phyloP scores from a whole-genome alignment of 2,329 filamentous ascomycete genomes.

The Microcyclospora pomicola region DNA sequence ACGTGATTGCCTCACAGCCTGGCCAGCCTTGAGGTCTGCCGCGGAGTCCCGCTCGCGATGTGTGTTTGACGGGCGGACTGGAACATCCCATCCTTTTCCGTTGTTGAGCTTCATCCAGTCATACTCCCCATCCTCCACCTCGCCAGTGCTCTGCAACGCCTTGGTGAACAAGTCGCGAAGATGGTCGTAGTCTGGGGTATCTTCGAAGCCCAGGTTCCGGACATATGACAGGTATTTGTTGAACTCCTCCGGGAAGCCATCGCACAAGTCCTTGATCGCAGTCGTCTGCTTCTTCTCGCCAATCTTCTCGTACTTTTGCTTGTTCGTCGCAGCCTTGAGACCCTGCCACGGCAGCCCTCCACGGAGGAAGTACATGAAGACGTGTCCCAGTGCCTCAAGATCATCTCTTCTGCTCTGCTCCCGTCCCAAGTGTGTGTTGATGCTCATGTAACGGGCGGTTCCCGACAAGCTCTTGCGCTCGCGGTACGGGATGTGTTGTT shows the following conservation, averaged over 20 bases:
- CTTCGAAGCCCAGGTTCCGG: conserved; percentile 93
- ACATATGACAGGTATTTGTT: conserved; percentile 96
- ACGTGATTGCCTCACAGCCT: conserved; percentile 41
- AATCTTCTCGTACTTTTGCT: conserved; percentile 99
- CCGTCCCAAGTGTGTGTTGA: conserved; percentile 94
- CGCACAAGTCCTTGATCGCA: conserved; percentile 88
- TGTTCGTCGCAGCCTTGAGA: conserved; percentile 52
- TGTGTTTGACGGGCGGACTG: conserved; percentile 57
- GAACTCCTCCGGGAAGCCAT: conserved; percentile 94
- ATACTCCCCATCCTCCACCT: conserved; percentile 95
- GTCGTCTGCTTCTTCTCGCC: conserved; percentile 99
- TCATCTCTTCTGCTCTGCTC: conserved; percentile 95
- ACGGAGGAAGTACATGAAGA: conserved; percentile 56
- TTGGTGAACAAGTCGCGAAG: conserved; percentile 92
- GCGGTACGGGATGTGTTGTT: conserved; percentile 95
- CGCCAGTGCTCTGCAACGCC: conserved; percentile 83
- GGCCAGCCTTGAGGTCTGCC: conserved; percentile 58
- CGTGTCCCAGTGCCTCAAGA: conserved; percentile 66
- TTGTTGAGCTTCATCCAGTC: conserved; percentile 99
- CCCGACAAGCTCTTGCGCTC: conserved; percentile 94
- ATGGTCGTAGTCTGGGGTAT: conserved; percentile 97
- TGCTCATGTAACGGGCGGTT: conserved; percentile 97
- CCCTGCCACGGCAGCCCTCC: conserved; percentile 56
- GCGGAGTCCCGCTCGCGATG: conserved; percentile 63
- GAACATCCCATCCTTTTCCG: conserved; percentile 81